These are phyloP conservation scores for Rutstroemia sp. DNA, from an alignment of 2,329 filamentous ascomycete genomes.

Conservation along the genomic window DNA sequence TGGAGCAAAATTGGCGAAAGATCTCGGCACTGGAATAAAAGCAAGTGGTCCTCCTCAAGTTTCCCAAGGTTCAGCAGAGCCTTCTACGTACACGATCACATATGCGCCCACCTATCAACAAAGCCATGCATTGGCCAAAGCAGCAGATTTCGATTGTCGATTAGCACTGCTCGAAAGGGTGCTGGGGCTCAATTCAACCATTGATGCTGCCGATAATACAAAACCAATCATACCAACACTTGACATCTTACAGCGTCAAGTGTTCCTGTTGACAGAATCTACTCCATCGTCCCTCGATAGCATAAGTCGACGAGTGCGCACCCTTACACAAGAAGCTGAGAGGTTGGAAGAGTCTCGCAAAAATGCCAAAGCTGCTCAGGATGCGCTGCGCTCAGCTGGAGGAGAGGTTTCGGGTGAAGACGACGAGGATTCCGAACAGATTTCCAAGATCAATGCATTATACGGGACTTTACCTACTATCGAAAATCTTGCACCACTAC, in stretches of 20 bases:
- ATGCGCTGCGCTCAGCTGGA: constrained; percentile 42
- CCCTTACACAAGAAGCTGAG: constrained; percentile 66
- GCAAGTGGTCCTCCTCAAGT: constrained; percentile 23
- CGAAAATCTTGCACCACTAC: constrained; percentile 73
- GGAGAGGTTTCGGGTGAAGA: constrained; percentile 37
- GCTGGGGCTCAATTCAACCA: constrained; percentile 68
- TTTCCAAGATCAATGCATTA: constrained; percentile 82
- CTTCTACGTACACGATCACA: constrained; percentile 55
- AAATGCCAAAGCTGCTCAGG: constrained; percentile 54
- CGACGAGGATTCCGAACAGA: constrained; percentile 58
- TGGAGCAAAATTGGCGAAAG: constrained; percentile 25
- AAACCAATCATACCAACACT: constrained; percentile 76
- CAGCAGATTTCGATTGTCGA: constrained; percentile 80
- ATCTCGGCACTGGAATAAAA: constrained; percentile 24
- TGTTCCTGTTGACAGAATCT: constrained; percentile 66
- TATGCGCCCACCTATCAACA: constrained; percentile 59
- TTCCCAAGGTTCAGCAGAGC: constrained; percentile 19
- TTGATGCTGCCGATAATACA: constrained; percentile 49
- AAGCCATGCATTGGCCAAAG: constrained; percentile 66
- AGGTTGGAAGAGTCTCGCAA: constrained; percentile 58
- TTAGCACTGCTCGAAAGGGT: constrained; percentile 72
- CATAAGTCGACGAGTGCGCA: constrained; percentile 61
- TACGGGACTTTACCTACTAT: constrained; percentile 86
- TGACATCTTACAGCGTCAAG: constrained; percentile 71
- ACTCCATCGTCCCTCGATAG: constrained; percentile 67